Evolutionary conservation across 768 basidiomycete species (phyloP).

Genomic region (Kwoniella botswanensis): DNA sequence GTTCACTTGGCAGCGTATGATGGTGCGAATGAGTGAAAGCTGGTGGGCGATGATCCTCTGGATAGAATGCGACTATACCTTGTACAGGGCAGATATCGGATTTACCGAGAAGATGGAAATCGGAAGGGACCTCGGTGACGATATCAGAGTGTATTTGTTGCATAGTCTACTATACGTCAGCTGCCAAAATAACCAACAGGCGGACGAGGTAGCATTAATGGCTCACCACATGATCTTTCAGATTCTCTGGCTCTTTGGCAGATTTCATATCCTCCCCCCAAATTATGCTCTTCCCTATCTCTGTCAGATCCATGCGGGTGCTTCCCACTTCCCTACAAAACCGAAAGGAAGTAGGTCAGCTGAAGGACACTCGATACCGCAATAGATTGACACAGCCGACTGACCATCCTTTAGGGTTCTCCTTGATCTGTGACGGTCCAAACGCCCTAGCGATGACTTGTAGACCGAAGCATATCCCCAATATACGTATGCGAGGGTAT

Average conservation of each 20-base stretch:
- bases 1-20: conserved; percentile 35
- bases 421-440: conserved; percentile 34
- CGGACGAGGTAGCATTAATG: not conserved
- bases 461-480: conserved; percentile 49
- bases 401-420: conserved; percentile 48
- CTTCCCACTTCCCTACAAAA: conserved; percentile 45
- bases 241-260: conserved; percentile 15
- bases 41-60: conserved; percentile 24
- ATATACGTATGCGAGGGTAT: conserved; percentile 38
- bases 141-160: conserved; percentile 52
- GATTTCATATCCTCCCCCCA: conserved; percentile 32
- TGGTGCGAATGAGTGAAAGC: conserved; percentile 42
- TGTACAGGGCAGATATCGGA: conserved; percentile 43
- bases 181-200: no score
- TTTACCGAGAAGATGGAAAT: conserved; percentile 38
- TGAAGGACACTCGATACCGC: not conserved
- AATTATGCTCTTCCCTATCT: conserved; percentile 36
- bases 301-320: conserved; percentile 39
- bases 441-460: conserved; percentile 47
- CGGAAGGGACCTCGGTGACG: conserved; percentile 31
- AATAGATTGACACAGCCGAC: conserved; percentile 20
- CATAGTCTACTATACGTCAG: conserved; percentile 30
- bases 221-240: conserved; percentile 35
- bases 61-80: conserved; percentile 46
- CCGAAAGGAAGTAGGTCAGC: not conserved